Percentiles rank a stretch among this genome's conserved stretches.
These are phyloP conservation scores for Fusarium aywerte DNA, from an alignment of 2,329 filamentous ascomycete genomes.

Conservation along the genomic window DNA sequence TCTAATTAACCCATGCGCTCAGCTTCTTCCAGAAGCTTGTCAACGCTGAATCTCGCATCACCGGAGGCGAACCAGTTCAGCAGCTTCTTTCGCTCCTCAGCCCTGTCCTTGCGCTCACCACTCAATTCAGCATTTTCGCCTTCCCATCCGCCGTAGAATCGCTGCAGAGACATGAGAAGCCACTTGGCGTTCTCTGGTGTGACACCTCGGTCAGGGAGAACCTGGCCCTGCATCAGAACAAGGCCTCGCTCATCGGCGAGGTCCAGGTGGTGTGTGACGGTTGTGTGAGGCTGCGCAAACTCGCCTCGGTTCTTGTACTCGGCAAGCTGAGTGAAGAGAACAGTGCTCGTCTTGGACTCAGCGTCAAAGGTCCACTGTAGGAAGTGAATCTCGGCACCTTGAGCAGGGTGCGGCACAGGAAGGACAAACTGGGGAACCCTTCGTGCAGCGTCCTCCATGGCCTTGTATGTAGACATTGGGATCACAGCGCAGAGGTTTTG, in stretches of 20 bases:
- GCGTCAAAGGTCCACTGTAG: slow-evolving; percentile 93
- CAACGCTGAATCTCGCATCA: slow-evolving; percentile 81
- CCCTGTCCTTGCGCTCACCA: slow-evolving; percentile 64
- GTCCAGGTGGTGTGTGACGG: slow-evolving; percentile 90
- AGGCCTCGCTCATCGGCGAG: slow-evolving; percentile 77
- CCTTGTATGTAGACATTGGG: slow-evolving; percentile 75
- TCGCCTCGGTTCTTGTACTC: slow-evolving; percentile 93
- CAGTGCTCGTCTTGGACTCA: slow-evolving; percentile 71
- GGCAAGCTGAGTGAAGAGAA: slow-evolving; percentile 93
- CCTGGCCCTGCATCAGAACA: slow-evolving; percentile 85
- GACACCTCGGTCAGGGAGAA: slow-evolving; percentile 80
- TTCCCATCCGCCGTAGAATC: slow-evolving; percentile 83
- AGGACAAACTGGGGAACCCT: slow-evolving; percentile 89
- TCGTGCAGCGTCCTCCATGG: slow-evolving; percentile 77
- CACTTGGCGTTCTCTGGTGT: slow-evolving; percentile 85
- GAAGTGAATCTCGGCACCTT: slow-evolving; percentile 92
- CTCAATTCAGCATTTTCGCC: slow-evolving; percentile 52
- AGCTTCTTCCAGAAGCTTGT: slow-evolving; percentile 87
- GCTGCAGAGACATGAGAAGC: slow-evolving; percentile 91
- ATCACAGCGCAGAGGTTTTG: slow-evolving; percentile 87
- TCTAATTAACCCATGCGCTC: slow-evolving; percentile 73
- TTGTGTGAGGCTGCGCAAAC: slow-evolving; percentile 92
- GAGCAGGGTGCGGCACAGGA: slow-evolving; percentile 75
- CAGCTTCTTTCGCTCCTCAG: slow-evolving; percentile 72
- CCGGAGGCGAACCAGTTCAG: slow-evolving; percentile 85